Conservation (phyloP, 192 early-diverging fungal species). For the Rhizoclosmatium globosum region DNA sequence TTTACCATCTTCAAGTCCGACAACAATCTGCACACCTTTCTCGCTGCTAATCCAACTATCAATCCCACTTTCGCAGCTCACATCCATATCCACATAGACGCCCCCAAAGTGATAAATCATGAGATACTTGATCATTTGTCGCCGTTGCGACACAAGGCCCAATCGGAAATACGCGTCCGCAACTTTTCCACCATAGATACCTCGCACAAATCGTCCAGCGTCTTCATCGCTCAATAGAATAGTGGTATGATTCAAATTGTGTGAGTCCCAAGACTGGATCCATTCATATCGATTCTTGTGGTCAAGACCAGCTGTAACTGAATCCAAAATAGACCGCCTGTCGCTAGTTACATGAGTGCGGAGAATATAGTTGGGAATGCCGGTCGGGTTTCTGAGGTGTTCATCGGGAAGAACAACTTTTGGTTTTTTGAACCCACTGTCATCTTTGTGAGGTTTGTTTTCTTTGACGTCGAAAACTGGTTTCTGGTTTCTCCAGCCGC, state of each 20-base stretch:
- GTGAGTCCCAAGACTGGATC: neutral
- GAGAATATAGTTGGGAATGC: too few relatives aligned
- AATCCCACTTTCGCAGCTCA: neutral
- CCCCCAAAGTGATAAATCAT: slow-evolving; percentile 23
- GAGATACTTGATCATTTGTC: slow-evolving; percentile 17
- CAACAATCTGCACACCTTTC: neutral
- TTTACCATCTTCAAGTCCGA: neutral
- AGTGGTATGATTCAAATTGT: neutral
- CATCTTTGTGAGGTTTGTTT: too few relatives aligned
- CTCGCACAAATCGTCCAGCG: neutral
- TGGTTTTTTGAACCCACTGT: too few relatives aligned
- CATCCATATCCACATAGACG: slow-evolving; percentile 18
- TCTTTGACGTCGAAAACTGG: neutral
- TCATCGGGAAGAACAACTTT: too few relatives aligned
- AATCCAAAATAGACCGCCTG: neutral
- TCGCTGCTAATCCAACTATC: neutral
- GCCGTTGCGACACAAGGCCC: neutral
- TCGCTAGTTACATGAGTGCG: too few relatives aligned
- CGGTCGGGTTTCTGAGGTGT: too few relatives aligned
- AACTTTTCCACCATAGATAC: neutral
- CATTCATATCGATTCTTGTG: neutral
- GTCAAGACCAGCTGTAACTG: neutral
- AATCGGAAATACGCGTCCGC: neutral
- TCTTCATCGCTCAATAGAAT: neutral
- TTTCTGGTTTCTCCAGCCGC: too few relatives aligned